These are phyloP conservation scores for Rhynchospora tenuis DNA, from an alignment of 176 grass and related monocot species.

Conservation along the genomic window DNA sequence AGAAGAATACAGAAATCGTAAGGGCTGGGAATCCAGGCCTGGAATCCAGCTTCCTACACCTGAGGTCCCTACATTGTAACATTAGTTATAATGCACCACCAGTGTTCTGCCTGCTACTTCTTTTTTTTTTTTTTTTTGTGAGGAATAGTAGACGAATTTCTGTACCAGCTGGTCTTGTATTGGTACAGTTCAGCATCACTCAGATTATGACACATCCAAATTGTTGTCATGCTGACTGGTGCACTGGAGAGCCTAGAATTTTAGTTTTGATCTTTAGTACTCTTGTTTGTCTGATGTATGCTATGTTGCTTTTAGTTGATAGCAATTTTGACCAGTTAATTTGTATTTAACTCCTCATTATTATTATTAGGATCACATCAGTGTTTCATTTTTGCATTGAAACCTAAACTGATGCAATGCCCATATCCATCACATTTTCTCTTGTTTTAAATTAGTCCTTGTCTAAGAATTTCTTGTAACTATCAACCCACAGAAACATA, in stretches of 20 bases:
- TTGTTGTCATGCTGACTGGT: not conserved
- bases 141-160: too few relatives aligned
- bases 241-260: not conserved
- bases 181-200: not conserved
- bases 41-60: slow-evolving; percentile 58
- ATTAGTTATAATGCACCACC: not conserved
- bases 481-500: not conserved
- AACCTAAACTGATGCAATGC: not conserved
- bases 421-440: not conserved
- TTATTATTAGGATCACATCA: not conserved
- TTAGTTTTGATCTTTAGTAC: not conserved
- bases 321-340: slow-evolving; percentile 4
- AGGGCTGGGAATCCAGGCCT: slow-evolving; percentile 75
- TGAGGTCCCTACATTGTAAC: slow-evolving; percentile 33
- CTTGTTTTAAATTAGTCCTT: not conserved
- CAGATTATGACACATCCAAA: not conserved
- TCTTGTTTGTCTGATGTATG: not conserved
- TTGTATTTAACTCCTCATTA: not conserved
- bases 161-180: not conserved
- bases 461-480: not conserved
- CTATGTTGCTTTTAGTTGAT: slow-evolving; percentile 8
- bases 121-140: too few relatives aligned
- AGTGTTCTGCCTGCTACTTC: too few relatives aligned
- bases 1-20: slow-evolving; percentile 79
- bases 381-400: not conserved